These are phyloP conservation scores for Botrytis byssoidea DNA, from an alignment of 2,329 filamentous ascomycete species.

Conservation along the genomic window DNA sequence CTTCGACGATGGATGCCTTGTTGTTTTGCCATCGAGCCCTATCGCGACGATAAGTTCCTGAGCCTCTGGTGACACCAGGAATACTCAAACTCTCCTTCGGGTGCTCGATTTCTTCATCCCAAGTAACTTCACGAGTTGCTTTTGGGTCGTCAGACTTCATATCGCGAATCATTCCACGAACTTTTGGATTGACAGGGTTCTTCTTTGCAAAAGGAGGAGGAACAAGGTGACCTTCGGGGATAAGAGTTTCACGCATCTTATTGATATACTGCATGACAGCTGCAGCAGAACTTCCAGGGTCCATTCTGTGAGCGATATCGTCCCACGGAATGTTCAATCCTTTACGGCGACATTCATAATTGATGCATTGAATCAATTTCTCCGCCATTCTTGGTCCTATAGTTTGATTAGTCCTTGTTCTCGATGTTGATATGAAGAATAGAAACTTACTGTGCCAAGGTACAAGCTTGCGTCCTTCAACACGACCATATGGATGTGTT, in stretches of 20 bases:
- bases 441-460: conserved; percentile 45
- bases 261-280: conserved; percentile 30
- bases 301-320: conserved; percentile 31
- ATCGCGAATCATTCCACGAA: conserved; percentile 35
- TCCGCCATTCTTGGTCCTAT: conserved; percentile 49
- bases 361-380: conserved; percentile 45
- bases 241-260: conserved; percentile 31
- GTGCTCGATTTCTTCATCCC: conserved; percentile 30
- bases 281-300: conserved; percentile 31
- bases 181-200: conserved; percentile 10
- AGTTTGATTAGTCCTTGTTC: neutral
- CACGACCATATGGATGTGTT: conserved; percentile 38
- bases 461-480: conserved; percentile 43
- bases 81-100: conserved; percentile 27
- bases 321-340: conserved; percentile 33
- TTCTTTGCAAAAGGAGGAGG: conserved; percentile 34
- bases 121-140: conserved; percentile 24
- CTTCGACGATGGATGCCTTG: neutral
- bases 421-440: neutral
- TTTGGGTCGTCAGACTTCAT: conserved; percentile 16
- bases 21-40: neutral
- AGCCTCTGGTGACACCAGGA: conserved; percentile 31
- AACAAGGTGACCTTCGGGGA: conserved; percentile 36
- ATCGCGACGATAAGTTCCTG: conserved; percentile 31
- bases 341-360: conserved; percentile 42